Base-by-base conservation (phyloP, 345 rosid species). In the Salix arbutifolia region DNA sequence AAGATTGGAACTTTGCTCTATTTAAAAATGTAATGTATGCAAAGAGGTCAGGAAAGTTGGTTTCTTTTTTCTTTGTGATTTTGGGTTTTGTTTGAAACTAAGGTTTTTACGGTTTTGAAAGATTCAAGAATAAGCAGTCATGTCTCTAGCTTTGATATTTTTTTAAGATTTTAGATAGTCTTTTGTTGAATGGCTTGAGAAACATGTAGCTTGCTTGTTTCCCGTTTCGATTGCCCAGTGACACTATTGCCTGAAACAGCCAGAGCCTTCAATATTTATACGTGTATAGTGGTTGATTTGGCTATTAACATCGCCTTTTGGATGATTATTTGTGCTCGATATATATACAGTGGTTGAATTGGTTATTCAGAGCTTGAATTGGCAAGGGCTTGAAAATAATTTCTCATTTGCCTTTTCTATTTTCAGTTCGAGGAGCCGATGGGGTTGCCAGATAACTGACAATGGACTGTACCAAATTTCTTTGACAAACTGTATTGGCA, bases 381-480 rank as follows among this genome's bases (percentile, higher is more conserved):
- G 72, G 65, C 28, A 23, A 66, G 2, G 8, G 25, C 19, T 26
- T 50, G 23, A 66, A 44, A 48, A 25, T 31, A 70, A 3, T 44
- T 18, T 67, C 6, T 64, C 60, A 65, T 67, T 30, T 35, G 6
- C 78, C 31, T 77, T 44, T 23, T 79, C 65, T 71, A 33, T 76
- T 81, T 80, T 42, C 87, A 96, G 97, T 79, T 91, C 97, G 16
- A 85, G 93, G 80, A 91, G 93, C 71, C 82, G 96, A 16, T 96
- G 99, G 99, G 98, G 91, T 81, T 93, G 96, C 81, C 97, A 96
- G 81, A 81, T 91, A 79, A 93, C 94, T 4, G 97, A 96, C 65
- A 83, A 86, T 73, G 98, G 99, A 72, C 87, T 93, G 23, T 80
- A 79, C 84, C 83, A 84, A 69, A 87, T 92, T 77, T 90, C 97